A percentile compares a stretch with the other conserved stretches of the same genome.
These are phyloP conservation scores for Fusarium sp. DNA, from an alignment of 2,329 filamentous ascomycete species.

Conservation along the genomic window DNA sequence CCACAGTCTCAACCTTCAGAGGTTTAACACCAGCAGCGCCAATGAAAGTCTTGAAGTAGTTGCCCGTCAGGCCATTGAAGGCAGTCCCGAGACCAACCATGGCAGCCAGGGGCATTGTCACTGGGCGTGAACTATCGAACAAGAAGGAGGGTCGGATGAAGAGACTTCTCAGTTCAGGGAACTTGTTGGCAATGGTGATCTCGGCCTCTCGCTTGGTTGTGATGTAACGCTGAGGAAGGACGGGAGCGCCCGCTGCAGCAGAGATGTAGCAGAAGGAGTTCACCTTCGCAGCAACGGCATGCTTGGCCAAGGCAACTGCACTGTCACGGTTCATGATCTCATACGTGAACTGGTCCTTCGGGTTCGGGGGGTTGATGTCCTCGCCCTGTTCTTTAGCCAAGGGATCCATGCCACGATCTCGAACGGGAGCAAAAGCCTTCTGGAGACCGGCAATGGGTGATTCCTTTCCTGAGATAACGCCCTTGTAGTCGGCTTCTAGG, in stretches of 20 bases:
- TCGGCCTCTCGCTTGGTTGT: constrained; percentile 94
- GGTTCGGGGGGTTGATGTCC: constrained; percentile 74
- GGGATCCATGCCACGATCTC: constrained; percentile 76
- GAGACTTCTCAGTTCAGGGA: constrained; percentile 81
- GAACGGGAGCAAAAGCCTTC: constrained; percentile 79
- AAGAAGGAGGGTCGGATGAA: constrained; percentile 90
- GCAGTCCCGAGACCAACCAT: constrained; percentile 79
- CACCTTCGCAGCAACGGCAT: constrained; percentile 74
- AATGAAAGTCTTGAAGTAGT: constrained; percentile 80
- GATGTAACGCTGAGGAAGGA: constrained; percentile 88
- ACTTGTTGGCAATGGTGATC: constrained; percentile 76
- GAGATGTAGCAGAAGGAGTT: constrained; percentile 88
- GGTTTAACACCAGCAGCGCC: constrained; percentile 89
- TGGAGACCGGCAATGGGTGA: constrained; percentile 83
- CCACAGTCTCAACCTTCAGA: constrained; percentile 86
- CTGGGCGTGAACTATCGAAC: constrained; percentile 84
- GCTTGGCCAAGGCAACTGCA: constrained; percentile 85
- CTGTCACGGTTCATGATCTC: constrained; percentile 96
- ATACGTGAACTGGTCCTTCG: constrained; percentile 86
- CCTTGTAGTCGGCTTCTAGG: constrained; percentile 98
- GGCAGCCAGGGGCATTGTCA: constrained; percentile 88
- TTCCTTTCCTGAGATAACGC: constrained; percentile 85
- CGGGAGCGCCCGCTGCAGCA: constrained; percentile 85
- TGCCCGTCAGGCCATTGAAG: constrained; percentile 82
- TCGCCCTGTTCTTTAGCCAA: constrained; percentile 71